Conservation (phyloP, 2,329 filamentous ascomycete genomes). For the Pseudogymnoascus sp. region DNA sequence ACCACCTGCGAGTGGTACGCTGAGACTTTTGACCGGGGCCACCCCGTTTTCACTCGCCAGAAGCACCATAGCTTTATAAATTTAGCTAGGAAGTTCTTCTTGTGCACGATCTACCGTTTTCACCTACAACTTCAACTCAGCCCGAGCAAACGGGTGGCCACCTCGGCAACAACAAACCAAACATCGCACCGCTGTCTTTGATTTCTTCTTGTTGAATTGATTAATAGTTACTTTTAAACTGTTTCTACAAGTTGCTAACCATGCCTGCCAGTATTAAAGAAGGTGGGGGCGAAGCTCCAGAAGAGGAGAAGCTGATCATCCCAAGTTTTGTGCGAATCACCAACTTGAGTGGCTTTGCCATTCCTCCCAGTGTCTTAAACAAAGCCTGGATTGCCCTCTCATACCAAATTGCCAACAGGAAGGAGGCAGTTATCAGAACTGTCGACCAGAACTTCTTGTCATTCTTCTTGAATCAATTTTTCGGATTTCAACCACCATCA, state of each 20-base stretch:
- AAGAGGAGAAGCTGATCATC: background rate
- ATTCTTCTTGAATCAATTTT: background rate
- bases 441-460: background rate
- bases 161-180: background rate
- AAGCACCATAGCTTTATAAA: background rate
- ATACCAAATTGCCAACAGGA: background rate
- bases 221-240: background rate
- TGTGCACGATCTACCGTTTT: background rate
- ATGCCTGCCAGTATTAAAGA: background rate
- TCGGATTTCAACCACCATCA: background rate
- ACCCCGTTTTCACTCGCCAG: background rate
- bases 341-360: background rate
- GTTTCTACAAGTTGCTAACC: background rate
- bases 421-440: background rate
- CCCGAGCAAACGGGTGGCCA: too few species aligned
- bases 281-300: background rate
- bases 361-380: background rate
- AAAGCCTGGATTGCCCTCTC: background rate
- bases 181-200: background rate
- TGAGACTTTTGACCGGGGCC: background rate
- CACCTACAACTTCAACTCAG: background rate
- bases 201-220: background rate
- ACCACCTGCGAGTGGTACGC: background rate
- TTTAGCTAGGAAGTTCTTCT: background rate
- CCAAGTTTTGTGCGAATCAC: background rate